Conservation (phyloP, 192 early-diverging fungal species). For the Entophlyctis helioformis region DNA sequence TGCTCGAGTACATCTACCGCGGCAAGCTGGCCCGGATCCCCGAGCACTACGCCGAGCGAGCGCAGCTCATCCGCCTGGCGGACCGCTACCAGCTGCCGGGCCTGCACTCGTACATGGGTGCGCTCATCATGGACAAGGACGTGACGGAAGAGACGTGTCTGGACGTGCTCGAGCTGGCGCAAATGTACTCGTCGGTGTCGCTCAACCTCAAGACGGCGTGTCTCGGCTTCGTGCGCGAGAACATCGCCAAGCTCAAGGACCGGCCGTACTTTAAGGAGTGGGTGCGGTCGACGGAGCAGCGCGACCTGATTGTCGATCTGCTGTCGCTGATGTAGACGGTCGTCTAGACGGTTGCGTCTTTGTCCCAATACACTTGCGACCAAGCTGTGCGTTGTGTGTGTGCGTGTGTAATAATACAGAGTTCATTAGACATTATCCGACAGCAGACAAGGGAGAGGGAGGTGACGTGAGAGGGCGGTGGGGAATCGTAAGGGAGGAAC, state of each 20-base stretch:
- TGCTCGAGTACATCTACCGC: slow-evolving; percentile 24
- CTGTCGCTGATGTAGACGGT: slow-evolving; percentile 8
- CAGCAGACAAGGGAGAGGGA: no score
- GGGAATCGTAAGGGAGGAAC: no score
- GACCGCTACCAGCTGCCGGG: slow-evolving; percentile 15
- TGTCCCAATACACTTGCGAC: not conserved
- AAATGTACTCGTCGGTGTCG: slow-evolving; percentile 10
- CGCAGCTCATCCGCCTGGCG: slow-evolving; percentile 14
- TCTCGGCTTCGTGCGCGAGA: slow-evolving; percentile 14
- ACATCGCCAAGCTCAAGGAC: slow-evolving; percentile 13
- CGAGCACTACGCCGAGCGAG: not conserved
- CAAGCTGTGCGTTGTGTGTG: not conserved
- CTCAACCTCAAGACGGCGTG: slow-evolving; percentile 14
- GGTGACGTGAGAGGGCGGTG: no score
- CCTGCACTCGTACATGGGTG: slow-evolving; percentile 14
- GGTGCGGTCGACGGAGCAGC: slow-evolving; percentile 14
- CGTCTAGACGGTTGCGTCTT: not conserved
- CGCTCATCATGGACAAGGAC: slow-evolving; percentile 19
- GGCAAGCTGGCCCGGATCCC: slow-evolving; percentile 6
- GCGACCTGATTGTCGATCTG: slow-evolving; percentile 16
- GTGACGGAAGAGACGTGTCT: slow-evolving; percentile 9
- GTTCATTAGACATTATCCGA: no score
- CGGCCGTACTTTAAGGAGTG: slow-evolving; percentile 12
- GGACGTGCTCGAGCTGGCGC: slow-evolving; percentile 17
- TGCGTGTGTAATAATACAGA: no score